Evolutionary conservation across 1,139 yeast species (phyloP).

Genomic region (Zygosaccharomyces pseudobailii): DNA sequence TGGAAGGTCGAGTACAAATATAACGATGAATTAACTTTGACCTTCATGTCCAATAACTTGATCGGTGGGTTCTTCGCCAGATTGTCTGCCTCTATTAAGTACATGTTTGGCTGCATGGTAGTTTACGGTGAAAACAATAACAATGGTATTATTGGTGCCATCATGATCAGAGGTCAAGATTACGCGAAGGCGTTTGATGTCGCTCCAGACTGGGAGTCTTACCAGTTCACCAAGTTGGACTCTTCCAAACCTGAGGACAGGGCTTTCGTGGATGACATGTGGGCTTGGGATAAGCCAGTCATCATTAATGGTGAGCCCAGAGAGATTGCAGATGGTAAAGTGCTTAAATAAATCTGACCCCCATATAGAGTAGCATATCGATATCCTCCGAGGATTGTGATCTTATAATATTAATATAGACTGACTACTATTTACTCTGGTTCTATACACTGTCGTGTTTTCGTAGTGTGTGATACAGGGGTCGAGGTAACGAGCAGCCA

Average conservation of each 20-base stretch:
- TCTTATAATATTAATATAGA: neutral
- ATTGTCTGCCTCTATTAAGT: constrained; percentile 86
- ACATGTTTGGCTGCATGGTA: constrained; percentile 87
- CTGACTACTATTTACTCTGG: neutral
- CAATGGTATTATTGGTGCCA: constrained; percentile 96
- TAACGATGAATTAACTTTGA: constrained; percentile 94
- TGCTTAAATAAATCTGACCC: constrained; percentile 51
- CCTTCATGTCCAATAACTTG: constrained; percentile 98
- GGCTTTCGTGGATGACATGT: constrained; percentile 62
- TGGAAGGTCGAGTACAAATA: constrained; percentile 96
- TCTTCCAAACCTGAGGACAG: constrained; percentile 56
- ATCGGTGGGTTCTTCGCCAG: constrained; percentile 99
- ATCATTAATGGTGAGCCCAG: constrained; percentile 55
- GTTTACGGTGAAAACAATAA: constrained; percentile 98
- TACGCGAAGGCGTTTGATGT: constrained; percentile 88
- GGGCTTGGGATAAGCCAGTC: constrained; percentile 81
- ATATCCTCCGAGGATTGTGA: neutral
- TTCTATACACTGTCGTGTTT: neutral
- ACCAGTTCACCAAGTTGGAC: constrained; percentile 60
- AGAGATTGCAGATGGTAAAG: constrained; percentile 78
- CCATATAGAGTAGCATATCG: no score
- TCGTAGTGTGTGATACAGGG: neutral
- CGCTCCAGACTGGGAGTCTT: constrained; percentile 98
- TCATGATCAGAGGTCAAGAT: constrained; percentile 95
- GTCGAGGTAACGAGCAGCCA: neutral